phyloP scores from a whole-genome alignment of 148 eudicot species.

The Simmondsia chinensis region DNA sequence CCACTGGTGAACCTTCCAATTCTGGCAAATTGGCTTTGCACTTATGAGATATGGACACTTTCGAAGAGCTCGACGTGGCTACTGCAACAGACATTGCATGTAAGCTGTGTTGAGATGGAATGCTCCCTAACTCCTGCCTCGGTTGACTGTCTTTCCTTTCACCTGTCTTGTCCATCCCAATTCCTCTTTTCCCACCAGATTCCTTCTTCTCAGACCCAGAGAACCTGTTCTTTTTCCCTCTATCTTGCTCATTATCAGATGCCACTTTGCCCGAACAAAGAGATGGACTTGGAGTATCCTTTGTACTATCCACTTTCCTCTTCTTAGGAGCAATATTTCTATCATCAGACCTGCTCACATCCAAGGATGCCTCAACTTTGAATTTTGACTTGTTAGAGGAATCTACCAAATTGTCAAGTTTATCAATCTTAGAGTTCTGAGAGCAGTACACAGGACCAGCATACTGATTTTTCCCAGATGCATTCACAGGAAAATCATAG shows the following conservation, averaged over 20 bases:
- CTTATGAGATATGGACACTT: conserved; percentile 71
- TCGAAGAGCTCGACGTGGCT: conserved; percentile 92
- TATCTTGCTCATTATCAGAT: conserved; percentile 36
- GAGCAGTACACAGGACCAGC: conserved; percentile 17
- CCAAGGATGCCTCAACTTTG: conserved; percentile 14
- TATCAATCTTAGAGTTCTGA: conserved; percentile 28
- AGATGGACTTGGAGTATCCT: conserved; percentile 15
- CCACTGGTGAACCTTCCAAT: conserved; percentile 83
- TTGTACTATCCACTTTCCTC: conserved; percentile 42
- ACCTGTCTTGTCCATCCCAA: conserved; percentile 36
- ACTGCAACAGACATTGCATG: conserved; percentile 42
- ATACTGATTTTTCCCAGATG: conserved; percentile 29
- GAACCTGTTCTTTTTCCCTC: conserved; percentile 55
- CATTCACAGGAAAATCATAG: conserved; percentile 23
- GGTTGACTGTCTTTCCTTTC: conserved; percentile 25
- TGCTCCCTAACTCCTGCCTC: conserved; percentile 11
- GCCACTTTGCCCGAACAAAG: conserved; percentile 24
- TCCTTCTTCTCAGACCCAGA: conserved; percentile 55
- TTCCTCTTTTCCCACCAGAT: conserved; percentile 31
- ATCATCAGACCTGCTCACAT: conserved; percentile 22
- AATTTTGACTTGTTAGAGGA: conserved; percentile 16
- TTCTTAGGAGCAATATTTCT: conserved; percentile 34
- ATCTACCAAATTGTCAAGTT: conserved; percentile 12
- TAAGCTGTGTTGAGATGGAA: conserved; percentile 14
- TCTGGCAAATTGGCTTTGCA: conserved; percentile 43